These are phyloP conservation scores for Stipa capillata DNA, from an alignment of 176 grass and related monocot species.

Conservation along the genomic window DNA sequence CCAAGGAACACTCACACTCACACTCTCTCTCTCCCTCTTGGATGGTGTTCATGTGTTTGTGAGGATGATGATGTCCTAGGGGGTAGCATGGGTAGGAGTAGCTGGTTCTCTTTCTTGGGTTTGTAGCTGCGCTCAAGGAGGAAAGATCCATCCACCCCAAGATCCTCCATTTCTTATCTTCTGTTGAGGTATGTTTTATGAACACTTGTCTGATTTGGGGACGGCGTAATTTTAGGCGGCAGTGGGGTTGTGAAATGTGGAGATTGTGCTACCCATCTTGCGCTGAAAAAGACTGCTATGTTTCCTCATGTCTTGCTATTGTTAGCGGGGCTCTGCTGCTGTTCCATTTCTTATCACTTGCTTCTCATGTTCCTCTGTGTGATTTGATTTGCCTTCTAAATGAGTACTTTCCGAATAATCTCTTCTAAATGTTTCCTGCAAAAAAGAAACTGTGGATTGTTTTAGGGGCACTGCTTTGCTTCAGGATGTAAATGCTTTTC, in stretches of 20 bases:
- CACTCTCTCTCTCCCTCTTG: not conserved
- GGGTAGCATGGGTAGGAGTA: constrained; percentile 7
- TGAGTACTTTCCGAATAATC: constrained; percentile 1
- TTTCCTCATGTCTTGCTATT: not conserved
- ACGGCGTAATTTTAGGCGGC: constrained; percentile 8
- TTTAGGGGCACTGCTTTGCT: not conserved
- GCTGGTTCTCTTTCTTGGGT: constrained; percentile 36
- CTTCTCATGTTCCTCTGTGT: constrained; percentile 8
- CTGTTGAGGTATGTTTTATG: constrained; percentile 22
- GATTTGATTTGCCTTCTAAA: not conserved
- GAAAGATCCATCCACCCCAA: not conserved
- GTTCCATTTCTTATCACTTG: not conserved
- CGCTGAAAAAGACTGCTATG: not conserved
- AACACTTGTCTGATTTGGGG: not conserved
- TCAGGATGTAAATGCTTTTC: not conserved
- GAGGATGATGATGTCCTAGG: constrained; percentile 9
- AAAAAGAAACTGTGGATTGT: not conserved
- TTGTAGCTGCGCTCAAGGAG: not conserved
- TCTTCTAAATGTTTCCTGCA: not conserved
- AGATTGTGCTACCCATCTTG: not conserved
- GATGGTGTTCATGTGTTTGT: not conserved
- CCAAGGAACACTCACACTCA: not conserved
- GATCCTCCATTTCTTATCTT: not conserved
- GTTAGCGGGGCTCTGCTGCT: not conserved
- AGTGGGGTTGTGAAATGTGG: not conserved